phyloP scores from a whole-genome alignment of 495 filamentous ascomycete genomes.

The Aspergillus wentii region DNA sequence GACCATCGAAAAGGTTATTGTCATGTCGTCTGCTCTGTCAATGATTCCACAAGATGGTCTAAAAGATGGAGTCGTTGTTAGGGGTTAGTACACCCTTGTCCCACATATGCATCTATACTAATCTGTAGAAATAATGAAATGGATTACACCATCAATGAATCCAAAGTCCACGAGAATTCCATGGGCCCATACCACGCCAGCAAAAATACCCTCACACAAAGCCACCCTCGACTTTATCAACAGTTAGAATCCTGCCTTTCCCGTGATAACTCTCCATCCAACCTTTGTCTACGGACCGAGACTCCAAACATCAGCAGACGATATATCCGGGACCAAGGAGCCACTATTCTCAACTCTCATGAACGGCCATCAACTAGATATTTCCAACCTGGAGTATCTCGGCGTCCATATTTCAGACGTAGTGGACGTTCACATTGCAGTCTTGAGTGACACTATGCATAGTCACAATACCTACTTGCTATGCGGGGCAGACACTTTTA shows the following conservation, averaged over 20 bases:
- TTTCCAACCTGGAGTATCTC: too few species aligned
- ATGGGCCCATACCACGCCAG: conserved; percentile 13
- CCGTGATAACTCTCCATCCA: conserved; percentile 12
- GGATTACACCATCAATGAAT: conserved; percentile 7
- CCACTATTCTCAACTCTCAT: conserved; percentile 4
- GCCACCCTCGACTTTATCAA: conserved; percentile 20
- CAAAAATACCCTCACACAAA: conserved; percentile 23
- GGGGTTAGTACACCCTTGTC: not conserved
- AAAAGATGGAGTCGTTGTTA: not conserved
- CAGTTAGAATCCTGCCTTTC: conserved; percentile 11
- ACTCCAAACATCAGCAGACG: conserved; percentile 5
- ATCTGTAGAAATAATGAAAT: too few species aligned
- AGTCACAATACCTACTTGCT: too few species aligned
- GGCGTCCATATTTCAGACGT: too few species aligned
- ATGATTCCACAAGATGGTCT: conserved; percentile 15
- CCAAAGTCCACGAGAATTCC: conserved; percentile 4
- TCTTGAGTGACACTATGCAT: too few species aligned
- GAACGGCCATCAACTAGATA: too few species aligned
- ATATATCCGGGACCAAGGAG: conserved; percentile 9
- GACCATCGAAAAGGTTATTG: conserved; percentile 34
- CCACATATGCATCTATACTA: not conserved
- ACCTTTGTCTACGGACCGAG: conserved; percentile 12
- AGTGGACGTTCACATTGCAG: too few species aligned
- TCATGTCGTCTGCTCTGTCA: conserved; percentile 35
- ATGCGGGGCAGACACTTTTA: too few species aligned